Evolutionary conservation across 352 stramenopile genomes (phyloP).

Genomic region (Globisporangium alternatum): DNA sequence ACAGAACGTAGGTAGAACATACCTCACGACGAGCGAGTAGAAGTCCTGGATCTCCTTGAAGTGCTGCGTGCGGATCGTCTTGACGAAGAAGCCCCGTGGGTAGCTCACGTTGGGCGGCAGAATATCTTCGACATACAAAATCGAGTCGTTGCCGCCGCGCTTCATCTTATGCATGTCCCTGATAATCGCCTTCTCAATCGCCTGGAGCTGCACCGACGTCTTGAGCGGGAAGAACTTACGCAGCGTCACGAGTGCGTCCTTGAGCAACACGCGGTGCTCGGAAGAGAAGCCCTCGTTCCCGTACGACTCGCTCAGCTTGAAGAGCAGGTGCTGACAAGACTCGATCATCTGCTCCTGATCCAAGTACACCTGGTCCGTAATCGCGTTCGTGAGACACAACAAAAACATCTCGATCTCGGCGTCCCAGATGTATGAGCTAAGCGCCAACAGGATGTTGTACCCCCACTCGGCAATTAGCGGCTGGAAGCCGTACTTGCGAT

Average conservation of each 20-base stretch:
- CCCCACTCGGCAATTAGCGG: slow-evolving; percentile 80
- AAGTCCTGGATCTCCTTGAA: slow-evolving; percentile 86
- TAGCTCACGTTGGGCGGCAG: slow-evolving; percentile 44
- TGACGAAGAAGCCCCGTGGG: slow-evolving; percentile 68
- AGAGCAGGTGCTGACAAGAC: slow-evolving; percentile 46
- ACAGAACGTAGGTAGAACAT: slow-evolving; percentile 9
- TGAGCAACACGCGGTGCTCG: slow-evolving; percentile 57
- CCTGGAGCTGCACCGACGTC: slow-evolving; percentile 63
- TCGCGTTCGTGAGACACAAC: slow-evolving; percentile 57
- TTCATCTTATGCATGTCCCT: slow-evolving; percentile 82
- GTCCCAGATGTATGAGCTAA: slow-evolving; percentile 71
- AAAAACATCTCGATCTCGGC: slow-evolving; percentile 79
- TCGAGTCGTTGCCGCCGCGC: slow-evolving; percentile 58
- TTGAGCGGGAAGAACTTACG: slow-evolving; percentile 82
- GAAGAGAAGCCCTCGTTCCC: slow-evolving; percentile 49
- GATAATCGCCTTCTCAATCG: slow-evolving; percentile 74
- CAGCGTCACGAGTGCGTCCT: slow-evolving; percentile 68
- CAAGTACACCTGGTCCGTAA: slow-evolving; percentile 68
- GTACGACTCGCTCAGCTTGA: slow-evolving; percentile 49
- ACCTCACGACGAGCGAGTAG: slow-evolving; percentile 55
- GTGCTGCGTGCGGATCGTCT: slow-evolving; percentile 75
- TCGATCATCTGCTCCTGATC: slow-evolving; percentile 71
- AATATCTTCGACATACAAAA: slow-evolving; percentile 76
- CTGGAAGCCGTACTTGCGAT: slow-evolving; percentile 81
- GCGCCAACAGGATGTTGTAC: slow-evolving; percentile 78